Evolutionary conservation across 257 asterid species (phyloP), one percentile per base, ranked within the genome.

Genomic region (Fraxinus pennsylvanica): DNA sequence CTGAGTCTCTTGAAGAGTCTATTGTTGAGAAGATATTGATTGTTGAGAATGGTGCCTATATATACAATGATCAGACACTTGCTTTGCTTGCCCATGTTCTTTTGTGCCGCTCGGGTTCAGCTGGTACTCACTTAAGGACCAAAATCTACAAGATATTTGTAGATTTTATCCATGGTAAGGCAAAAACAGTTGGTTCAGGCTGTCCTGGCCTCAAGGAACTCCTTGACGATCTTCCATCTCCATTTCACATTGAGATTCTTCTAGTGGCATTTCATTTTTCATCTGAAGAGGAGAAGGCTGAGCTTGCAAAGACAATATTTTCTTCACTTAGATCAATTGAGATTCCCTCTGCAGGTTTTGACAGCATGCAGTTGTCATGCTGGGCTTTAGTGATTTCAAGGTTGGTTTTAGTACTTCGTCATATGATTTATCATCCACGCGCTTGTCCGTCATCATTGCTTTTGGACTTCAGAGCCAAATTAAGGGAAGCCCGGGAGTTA

Each of bases 321-420:
- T 82, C 87, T 52, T 85, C 97, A 27, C 81, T 93, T 65, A 80
- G 84, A 76, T 75, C 90, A 33, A 80, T 90, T 59, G 90, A 82
- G 76, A 47, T 78, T 67, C 97, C 96, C 36, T 72, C 92, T 27
- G 21, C 82, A 47, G 83, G 79, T 82, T 87, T 80, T 78, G 89
- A 84, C 75, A 84, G 86, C 80, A 47, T 45, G 80, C 96, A 89
- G 77, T 71, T 96, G 76, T 89, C 99, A 6, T 90, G 96, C 88
- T 96, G 99, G 99, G 92, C 93, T 30, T 79, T 96, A 74, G 70
- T 93, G 82, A 85, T 92, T 57, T 96, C 99, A 41, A 91, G 99
- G 79, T 87, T 93, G 89, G 87, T 96, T 80, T 83, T 96, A 85
- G 86, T 91, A 59, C 91, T 96, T 74, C 98, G 99, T 77, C 99